A percentile compares a stretch with the other conserved stretches of the same genome.
These are phyloP conservation scores for Kokia cookei DNA, from an alignment of 441 rosid genomes.

Conservation along the genomic window DNA sequence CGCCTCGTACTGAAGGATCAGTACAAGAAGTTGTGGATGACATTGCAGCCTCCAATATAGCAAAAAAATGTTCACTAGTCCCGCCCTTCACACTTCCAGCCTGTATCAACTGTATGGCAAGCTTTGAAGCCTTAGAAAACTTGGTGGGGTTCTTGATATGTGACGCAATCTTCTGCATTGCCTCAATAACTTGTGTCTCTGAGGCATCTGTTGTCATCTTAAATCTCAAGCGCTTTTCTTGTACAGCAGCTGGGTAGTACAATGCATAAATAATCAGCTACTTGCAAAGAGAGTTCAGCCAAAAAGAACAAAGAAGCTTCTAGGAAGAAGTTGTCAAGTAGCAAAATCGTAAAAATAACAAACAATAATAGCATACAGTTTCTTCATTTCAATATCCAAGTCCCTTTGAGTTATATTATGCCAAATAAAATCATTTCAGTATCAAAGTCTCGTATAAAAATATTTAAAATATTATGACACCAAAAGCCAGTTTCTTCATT, in stretches of 20 bases:
- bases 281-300: not conserved
- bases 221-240: conserved; percentile 68
- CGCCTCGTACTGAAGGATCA: conserved; percentile 58
- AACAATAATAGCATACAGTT: not conserved
- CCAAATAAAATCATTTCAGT: not conserved
- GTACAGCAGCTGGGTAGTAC: conserved; percentile 19
- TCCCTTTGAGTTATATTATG: not conserved
- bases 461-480: not conserved
- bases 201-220: conserved; percentile 91
- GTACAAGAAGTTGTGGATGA: conserved; percentile 57
- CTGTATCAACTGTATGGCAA: conserved; percentile 75
- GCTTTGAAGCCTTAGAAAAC: conserved; percentile 87
- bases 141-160: conserved; percentile 71
- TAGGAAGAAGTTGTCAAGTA: not conserved
- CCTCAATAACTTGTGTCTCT: conserved; percentile 70
- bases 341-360: not conserved
- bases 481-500: not conserved
- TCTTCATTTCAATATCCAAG: too few species aligned
- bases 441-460: not conserved
- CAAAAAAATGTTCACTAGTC: conserved; percentile 61
- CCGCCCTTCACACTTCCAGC: conserved; percentile 88
- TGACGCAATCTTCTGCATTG: conserved; percentile 87
- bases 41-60: conserved; percentile 84
- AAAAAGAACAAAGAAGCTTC: not conserved
- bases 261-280: conserved; percentile 6